A percentile compares a stretch with the other conserved stretches of the same genome.
phyloP scores from a whole-genome alignment of 345 rosid species.

The Camelina laxa region DNA sequence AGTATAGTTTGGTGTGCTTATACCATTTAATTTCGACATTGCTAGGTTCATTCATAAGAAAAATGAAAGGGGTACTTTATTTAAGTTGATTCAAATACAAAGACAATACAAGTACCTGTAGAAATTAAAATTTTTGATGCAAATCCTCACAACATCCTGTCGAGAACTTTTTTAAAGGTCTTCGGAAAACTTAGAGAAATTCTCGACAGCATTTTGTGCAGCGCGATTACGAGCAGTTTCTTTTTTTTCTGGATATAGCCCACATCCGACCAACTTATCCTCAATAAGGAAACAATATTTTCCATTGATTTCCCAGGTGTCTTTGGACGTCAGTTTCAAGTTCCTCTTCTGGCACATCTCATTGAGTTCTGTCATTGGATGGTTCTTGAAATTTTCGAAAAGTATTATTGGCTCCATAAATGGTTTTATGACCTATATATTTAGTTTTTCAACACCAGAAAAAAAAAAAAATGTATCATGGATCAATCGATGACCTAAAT shows the following conservation, averaged over 20 bases:
- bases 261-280: constrained; percentile 52
- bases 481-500: not conserved
- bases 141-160: too few species aligned
- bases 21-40: too few species aligned
- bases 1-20: too few species aligned
- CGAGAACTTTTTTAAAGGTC: not conserved
- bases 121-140: not conserved
- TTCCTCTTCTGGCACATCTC: constrained; percentile 67
- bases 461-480: not conserved
- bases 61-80: too few species aligned
- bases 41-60: too few species aligned
- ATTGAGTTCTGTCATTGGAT: constrained; percentile 57
- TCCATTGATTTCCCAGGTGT: not conserved
- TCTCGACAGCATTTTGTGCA: constrained; percentile 63
- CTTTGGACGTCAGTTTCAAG: constrained; percentile 19
- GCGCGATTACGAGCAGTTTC: constrained; percentile 63
- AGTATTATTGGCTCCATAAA: constrained; percentile 64
- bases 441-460: not conserved
- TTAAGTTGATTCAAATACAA: not conserved
- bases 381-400: constrained; percentile 42
- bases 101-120: not conserved
- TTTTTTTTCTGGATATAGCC: constrained; percentile 48
- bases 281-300: constrained; percentile 9
- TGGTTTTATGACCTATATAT: constrained; percentile 52
- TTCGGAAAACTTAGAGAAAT: constrained; percentile 28